Conservation (phyloP, 805 yeast genomes). For the Candida sphagnicola region DNA sequence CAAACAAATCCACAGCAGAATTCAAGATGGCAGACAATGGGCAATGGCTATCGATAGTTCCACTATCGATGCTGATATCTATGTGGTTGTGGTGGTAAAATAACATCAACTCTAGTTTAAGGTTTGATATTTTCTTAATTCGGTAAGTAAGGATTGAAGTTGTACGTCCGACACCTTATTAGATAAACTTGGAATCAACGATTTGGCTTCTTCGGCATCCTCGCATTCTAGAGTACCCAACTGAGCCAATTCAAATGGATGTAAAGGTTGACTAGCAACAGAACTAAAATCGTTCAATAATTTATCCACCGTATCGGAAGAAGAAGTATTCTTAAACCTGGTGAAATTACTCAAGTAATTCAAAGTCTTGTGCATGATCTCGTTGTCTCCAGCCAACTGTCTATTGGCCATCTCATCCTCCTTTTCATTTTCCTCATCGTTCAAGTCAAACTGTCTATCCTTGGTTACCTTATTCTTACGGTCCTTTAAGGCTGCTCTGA, state of each 20-base stretch:
- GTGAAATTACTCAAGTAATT: constrained; percentile 83
- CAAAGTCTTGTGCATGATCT: constrained; percentile 86
- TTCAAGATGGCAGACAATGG: too few relatives aligned
- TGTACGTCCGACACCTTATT: constrained; percentile 83
- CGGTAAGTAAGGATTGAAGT: constrained; percentile 81
- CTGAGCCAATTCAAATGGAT: constrained; percentile 95
- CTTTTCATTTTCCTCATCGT: constrained; percentile 36
- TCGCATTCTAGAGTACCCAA: constrained; percentile 88
- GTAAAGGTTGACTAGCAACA: constrained; percentile 52
- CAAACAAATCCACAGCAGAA: too few relatives aligned
- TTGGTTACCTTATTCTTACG: constrained; percentile 36
- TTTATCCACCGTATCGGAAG: constrained; percentile 91
- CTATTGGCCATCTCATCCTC: constrained; percentile 45
- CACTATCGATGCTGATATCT: too few relatives aligned
- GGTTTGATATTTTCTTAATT: constrained; percentile 60
- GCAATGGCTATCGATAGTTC: too few relatives aligned
- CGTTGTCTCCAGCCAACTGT: constrained; percentile 63
- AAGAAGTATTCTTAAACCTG: constrained; percentile 86
- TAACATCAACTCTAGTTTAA: constrained; percentile 16
- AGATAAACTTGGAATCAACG: constrained; percentile 83
- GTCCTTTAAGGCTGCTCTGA: constrained; percentile 84
- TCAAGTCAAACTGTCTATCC: constrained; percentile 7
- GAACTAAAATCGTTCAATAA: constrained; percentile 66
- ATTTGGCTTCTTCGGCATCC: constrained; percentile 95
- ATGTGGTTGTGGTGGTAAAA: too few relatives aligned